Evolutionary conservation across 495 filamentous ascomycete genomes (phyloP), one percentile per base, ranked within the genome.

Genomic region (Tetracladium setigerum): DNA sequence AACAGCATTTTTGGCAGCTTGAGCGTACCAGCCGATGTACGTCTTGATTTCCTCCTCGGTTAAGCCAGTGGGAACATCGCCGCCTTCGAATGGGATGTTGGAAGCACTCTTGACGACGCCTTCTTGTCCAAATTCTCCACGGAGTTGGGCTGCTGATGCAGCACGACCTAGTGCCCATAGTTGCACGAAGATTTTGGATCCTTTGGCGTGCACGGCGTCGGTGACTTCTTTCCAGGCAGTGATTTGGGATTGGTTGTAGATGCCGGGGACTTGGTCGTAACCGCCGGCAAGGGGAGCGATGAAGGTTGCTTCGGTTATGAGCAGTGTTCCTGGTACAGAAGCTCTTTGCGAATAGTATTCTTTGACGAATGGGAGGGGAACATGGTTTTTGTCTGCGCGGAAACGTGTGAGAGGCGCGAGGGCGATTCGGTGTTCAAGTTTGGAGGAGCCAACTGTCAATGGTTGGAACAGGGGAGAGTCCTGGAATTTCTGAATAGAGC

Each of bases 111-210:
- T 56, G n/a, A 82, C 55, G 1, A 56, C 53, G 6, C 59, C 65
- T 1, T 43, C 38, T 9, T 38, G 30, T 1, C 67, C 71, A 0
- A 58, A 55, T 32, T 72, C 65, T 41, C 41, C 40, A 34, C 68
- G 64, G 6, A 73, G 54, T 6, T 69, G 47, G 0, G 62, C 62
- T 0, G 68, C 52, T 32, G 61, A 51, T 0, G 78, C 74, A 4
- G 71, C 63, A n/a, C 85, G 76, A 13, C 85, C 85, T 5, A 83
- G 61, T 0, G 75, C 74, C 79, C 82, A 86, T 10, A 89, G 68
- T 66, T 89, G 85, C 31, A 69, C 44, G 63, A 68, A 83, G 53
- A 89, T 87, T 54, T 68, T 77, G 41, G 70, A 67, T 38, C 78
- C 76, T 34, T 78, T 77, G 27, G 66, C 66, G 67, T 89, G 86